Conservation (phyloP, 441 rosid genomes). For the Populus tomentosa region DNA sequence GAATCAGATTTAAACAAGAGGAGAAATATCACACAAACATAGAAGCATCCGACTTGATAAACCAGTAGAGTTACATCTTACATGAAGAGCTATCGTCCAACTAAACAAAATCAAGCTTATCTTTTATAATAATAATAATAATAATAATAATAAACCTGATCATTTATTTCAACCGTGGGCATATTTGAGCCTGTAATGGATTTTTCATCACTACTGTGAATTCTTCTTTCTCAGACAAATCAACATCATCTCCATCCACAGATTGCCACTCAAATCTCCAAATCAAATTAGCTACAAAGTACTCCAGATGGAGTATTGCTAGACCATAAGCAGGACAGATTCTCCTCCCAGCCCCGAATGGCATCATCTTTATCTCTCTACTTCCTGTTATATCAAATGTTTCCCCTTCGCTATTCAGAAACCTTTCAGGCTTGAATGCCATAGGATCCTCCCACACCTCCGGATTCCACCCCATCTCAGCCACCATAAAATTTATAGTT, state of each 20-base stretch:
- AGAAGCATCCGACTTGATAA: no score
- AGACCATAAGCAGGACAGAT: background rate
- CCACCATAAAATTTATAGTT: background rate
- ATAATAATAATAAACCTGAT: background rate
- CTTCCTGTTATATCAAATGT: background rate
- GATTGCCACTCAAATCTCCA: background rate
- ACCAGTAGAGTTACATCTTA: no score
- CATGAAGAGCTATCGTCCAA: background rate
- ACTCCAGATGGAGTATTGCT: background rate
- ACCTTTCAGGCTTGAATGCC: background rate
- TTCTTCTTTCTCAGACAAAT: background rate
- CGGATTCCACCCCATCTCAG: background rate
- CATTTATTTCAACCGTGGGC: background rate
- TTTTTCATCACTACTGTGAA: background rate
- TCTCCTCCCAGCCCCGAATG: background rate
- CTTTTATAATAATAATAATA: no score
- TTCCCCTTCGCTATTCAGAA: background rate
- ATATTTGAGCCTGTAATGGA: background rate
- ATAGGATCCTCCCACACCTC: background rate
- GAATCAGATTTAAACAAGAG: no score
- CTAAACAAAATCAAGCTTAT: background rate
- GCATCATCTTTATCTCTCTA: background rate
- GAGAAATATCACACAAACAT: no score
- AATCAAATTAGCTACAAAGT: background rate
- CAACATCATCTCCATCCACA: background rate